Percentiles rank a stretch among this genome's conserved stretches.
phyloP scores from a whole-genome alignment of 129 eudicot genomes.

The Escallonia rubra region DNA sequence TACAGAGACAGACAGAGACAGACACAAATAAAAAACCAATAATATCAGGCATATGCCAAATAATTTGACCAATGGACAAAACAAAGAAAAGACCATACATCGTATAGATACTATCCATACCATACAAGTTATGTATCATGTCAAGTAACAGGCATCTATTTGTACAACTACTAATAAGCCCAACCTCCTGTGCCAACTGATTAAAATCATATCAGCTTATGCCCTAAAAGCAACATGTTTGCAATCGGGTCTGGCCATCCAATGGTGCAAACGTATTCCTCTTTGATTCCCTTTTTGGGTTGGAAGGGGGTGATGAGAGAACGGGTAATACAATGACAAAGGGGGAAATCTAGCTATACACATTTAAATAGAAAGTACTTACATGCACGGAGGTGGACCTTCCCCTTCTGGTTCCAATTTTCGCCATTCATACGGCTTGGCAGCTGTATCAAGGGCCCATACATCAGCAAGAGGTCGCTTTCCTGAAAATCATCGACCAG shows the following conservation, averaged over 20 bases:
- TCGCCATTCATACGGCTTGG: slow-evolving; percentile 99
- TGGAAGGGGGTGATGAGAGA: too few relatives aligned
- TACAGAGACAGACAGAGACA: too few relatives aligned
- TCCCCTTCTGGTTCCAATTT: slow-evolving; percentile 96
- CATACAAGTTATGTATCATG: too few relatives aligned
- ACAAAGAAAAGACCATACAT: too few relatives aligned
- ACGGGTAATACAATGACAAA: neutral
- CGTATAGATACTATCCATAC: too few relatives aligned
- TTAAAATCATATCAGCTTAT: neutral
- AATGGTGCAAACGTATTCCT: too few relatives aligned
- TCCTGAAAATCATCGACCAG: slow-evolving; percentile 36
- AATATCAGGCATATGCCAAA: too few relatives aligned
- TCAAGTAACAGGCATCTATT: neutral
- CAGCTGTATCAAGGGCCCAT: slow-evolving; percentile 99
- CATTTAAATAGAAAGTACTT: slow-evolving; percentile 14
- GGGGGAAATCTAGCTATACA: neutral
- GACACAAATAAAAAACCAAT: too few relatives aligned
- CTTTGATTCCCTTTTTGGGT: too few relatives aligned
- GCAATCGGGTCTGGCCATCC: too few relatives aligned
- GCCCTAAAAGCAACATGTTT: neutral
- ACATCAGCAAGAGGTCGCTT: slow-evolving; percentile 98
- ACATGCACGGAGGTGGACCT: slow-evolving; percentile 99
- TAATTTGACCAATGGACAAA: neutral
- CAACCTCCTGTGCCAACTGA: neutral
- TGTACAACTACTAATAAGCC: neutral